A percentile compares a stretch with the other conserved stretches of the same genome.
phyloP scores from a whole-genome alignment of 257 asterid species.

The Parsonsia alboflavescens region DNA sequence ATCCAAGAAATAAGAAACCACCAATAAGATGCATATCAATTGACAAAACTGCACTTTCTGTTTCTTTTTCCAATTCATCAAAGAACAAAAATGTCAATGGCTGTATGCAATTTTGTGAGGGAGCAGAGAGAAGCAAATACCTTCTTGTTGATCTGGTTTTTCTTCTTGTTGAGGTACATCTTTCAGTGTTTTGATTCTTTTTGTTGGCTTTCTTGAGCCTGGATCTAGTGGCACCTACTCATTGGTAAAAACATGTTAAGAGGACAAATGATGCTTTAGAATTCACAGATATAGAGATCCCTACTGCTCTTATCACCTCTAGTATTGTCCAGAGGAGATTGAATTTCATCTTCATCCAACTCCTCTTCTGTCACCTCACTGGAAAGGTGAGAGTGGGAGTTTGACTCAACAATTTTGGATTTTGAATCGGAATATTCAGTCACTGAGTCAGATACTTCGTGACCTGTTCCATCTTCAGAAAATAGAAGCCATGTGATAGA shows the following conservation, averaged over 20 bases:
- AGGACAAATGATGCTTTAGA: neutral
- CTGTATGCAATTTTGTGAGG: neutral
- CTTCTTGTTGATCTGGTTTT: constrained; percentile 42
- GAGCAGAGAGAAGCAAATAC: constrained; percentile 23
- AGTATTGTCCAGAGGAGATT: constrained; percentile 36
- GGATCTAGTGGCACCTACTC: constrained; percentile 60
- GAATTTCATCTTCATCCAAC: constrained; percentile 57
- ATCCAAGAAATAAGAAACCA: neutral
- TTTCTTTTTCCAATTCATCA: neutral
- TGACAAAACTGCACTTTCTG: neutral
- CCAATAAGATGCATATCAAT: neutral
- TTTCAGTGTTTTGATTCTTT: constrained; percentile 26
- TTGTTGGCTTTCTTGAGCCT: constrained; percentile 40
- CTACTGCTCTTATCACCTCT: constrained; percentile 30
- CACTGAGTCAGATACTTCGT: constrained; percentile 38
- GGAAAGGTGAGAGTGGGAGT: constrained; percentile 38
- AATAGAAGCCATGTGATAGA: constrained; percentile 10
- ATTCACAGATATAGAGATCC: neutral
- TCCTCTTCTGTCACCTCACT: constrained; percentile 53
- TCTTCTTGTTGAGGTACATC: constrained; percentile 38
- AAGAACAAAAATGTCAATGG: neutral
- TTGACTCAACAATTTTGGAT: constrained; percentile 29
- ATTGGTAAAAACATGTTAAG: constrained; percentile 14
- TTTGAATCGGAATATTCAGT: constrained; percentile 27
- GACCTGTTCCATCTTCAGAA: constrained; percentile 45